phyloP scores from a whole-genome alignment of 352 stramenopile genomes.

The Paralagenidium karlingii region DNA sequence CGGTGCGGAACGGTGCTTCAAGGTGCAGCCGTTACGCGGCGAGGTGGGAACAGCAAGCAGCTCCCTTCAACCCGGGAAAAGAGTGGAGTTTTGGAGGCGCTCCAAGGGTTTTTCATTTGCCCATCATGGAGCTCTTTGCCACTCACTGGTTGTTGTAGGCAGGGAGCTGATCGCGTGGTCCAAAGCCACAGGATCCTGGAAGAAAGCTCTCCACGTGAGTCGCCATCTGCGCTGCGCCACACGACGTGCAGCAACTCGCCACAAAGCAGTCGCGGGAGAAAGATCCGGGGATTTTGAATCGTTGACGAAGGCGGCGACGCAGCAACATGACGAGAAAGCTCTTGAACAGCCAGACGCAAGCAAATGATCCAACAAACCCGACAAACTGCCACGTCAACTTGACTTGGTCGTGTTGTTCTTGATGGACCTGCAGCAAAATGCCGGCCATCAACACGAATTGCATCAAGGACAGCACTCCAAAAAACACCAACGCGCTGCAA shows the following conservation, averaged over 20 bases:
- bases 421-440: not conserved
- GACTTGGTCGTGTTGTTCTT: too few species aligned
- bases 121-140: too few species aligned
- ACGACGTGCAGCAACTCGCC: slow-evolving; percentile 8
- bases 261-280: not conserved
- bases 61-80: too few species aligned
- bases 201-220: slow-evolving; percentile 15
- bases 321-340: not conserved
- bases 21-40: too few species aligned
- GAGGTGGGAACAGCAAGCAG: not conserved
- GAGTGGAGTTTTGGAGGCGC: too few species aligned
- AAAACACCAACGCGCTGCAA: slow-evolving; percentile 37
- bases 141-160: too few species aligned
- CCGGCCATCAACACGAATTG: not conserved
- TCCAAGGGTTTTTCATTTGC: too few species aligned
- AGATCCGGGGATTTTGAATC: slow-evolving; percentile 12
- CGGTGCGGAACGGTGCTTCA: too few species aligned
- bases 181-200: slow-evolving; percentile 66
- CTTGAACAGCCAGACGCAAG: too few species aligned
- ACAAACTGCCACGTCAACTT: too few species aligned
- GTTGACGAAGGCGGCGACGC: slow-evolving; percentile 4
- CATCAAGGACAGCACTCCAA: slow-evolving; percentile 11
- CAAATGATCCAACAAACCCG: too few species aligned
- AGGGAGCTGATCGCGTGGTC: slow-evolving; percentile 10
- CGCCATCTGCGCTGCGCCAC: slow-evolving; percentile 18